These are phyloP conservation scores for Spathaspora gorwiae DNA, from an alignment of 805 yeast species.

Conservation along the genomic window DNA sequence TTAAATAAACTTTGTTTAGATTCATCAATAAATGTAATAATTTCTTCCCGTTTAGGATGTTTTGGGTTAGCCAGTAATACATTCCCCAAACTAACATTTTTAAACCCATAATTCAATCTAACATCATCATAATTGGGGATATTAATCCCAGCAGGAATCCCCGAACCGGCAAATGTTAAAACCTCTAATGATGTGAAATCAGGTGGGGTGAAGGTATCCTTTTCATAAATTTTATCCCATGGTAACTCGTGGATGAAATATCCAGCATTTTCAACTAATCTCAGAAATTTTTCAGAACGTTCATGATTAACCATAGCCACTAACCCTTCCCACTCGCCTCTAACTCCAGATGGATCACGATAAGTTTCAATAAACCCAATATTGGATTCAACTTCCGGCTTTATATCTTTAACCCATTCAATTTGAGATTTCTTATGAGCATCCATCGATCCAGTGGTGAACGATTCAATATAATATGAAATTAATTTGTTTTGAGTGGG, in stretches of 20 bases:
- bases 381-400: constrained; percentile 68
- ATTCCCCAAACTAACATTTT: constrained; percentile 85
- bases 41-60: constrained; percentile 62
- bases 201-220: constrained; percentile 84
- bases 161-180: constrained; percentile 82
- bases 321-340: constrained; percentile 92
- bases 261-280: constrained; percentile 63
- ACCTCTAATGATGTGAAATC: constrained; percentile 91
- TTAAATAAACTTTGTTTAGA: constrained; percentile 54
- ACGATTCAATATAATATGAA: constrained; percentile 61
- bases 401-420: constrained; percentile 82
- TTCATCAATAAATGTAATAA: constrained; percentile 59
- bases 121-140: constrained; percentile 92
- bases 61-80: constrained; percentile 65
- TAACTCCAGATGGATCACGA: constrained; percentile 85
- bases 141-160: constrained; percentile 90
- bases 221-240: constrained; percentile 73
- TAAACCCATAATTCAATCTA: constrained; percentile 77
- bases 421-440: constrained; percentile 83
- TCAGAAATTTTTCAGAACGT: constrained; percentile 73
- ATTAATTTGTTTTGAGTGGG: constrained; percentile 67
- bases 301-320: constrained; percentile 89
- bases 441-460: constrained; percentile 75
- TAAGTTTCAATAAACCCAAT: constrained; percentile 91
- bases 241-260: constrained; percentile 65